Percentiles rank a stretch among this genome's conserved stretches.
phyloP scores from a whole-genome alignment of 129 eudicot genomes.

The Chrysanthemum lavandulifolium region DNA sequence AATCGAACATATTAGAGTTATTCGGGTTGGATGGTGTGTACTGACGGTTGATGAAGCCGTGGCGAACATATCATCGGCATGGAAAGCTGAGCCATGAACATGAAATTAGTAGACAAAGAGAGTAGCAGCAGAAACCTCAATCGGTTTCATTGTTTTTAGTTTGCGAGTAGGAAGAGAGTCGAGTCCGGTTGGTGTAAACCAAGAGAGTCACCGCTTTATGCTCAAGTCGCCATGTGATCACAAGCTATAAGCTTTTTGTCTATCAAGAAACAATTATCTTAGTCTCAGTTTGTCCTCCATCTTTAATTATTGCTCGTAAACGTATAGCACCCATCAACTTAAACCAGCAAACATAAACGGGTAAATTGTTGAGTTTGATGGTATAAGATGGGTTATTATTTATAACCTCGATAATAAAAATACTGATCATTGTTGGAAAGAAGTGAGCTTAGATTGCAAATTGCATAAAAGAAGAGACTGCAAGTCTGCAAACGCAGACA shows the following conservation, averaged over 20 bases:
- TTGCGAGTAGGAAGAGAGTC: conserved; percentile 27
- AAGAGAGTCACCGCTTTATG: conserved; percentile 23
- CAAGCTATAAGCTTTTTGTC: conserved; percentile 31
- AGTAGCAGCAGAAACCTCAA: conserved; percentile 9
- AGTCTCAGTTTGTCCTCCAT: neutral
- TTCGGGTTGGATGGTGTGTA: conserved; percentile 79
- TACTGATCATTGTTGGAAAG: too few relatives aligned
- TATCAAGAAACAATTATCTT: conserved; percentile 13
- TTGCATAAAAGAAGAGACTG: neutral
- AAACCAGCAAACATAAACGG: too few relatives aligned
- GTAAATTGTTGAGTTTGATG: too few relatives aligned
- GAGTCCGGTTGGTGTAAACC: conserved; percentile 9
- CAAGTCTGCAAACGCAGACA: neutral
- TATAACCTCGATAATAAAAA: too few relatives aligned
- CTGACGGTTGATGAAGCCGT: conserved; percentile 83
- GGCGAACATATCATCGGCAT: conserved; percentile 67
- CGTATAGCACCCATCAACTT: neutral
- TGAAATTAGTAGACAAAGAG: conserved; percentile 9
- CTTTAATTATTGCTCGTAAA: neutral
- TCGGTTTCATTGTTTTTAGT: conserved; percentile 24
- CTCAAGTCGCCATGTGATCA: conserved; percentile 24
- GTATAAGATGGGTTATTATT: too few relatives aligned
- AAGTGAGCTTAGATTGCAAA: neutral
- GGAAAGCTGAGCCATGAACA: conserved; percentile 57
- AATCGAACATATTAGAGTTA: conserved; percentile 55